Conservation (phyloP, 768 basidiomycete genomes). For the Cubamyces lactineus region DNA sequence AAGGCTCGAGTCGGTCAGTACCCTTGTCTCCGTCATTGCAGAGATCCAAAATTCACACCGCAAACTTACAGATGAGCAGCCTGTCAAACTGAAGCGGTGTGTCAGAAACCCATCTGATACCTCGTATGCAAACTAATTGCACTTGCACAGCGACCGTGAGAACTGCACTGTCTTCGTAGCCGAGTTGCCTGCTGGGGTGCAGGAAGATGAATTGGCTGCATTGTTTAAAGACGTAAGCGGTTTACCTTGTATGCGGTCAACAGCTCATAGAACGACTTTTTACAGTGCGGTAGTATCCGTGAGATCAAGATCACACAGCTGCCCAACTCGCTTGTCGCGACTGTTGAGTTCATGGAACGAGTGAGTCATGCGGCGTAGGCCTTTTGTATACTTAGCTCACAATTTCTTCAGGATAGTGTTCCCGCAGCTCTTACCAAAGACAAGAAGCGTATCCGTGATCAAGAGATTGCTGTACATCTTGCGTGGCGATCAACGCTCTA, state of each 20-base stretch:
- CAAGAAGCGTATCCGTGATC: conserved; percentile 79
- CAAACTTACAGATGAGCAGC: conserved; percentile 44
- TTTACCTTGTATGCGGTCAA: background rate
- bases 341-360: conserved; percentile 82
- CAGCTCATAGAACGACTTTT: conserved; percentile 15
- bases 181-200: conserved; percentile 58
- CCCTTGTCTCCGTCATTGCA: background rate
- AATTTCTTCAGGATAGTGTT: conserved; percentile 63
- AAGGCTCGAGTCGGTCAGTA: conserved; percentile 64
- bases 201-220: conserved; percentile 65
- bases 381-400: too few species aligned
- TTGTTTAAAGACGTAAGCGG: conserved; percentile 85
- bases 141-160: conserved; percentile 79
- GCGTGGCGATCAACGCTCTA: conserved; percentile 96
- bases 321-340: conserved; percentile 66
- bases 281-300: conserved; percentile 86
- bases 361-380: conserved; percentile 39
- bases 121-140: background rate
- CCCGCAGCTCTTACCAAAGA: conserved; percentile 92
- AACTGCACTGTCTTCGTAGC: conserved; percentile 90
- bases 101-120: conserved; percentile 15
- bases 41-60: background rate
- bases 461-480: conserved; percentile 83
- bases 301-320: conserved; percentile 80
- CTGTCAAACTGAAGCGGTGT: conserved; percentile 63